These are phyloP conservation scores for Cryptomeria japonica DNA, from an alignment of 75 land plant species.

Conservation along the genomic window DNA sequence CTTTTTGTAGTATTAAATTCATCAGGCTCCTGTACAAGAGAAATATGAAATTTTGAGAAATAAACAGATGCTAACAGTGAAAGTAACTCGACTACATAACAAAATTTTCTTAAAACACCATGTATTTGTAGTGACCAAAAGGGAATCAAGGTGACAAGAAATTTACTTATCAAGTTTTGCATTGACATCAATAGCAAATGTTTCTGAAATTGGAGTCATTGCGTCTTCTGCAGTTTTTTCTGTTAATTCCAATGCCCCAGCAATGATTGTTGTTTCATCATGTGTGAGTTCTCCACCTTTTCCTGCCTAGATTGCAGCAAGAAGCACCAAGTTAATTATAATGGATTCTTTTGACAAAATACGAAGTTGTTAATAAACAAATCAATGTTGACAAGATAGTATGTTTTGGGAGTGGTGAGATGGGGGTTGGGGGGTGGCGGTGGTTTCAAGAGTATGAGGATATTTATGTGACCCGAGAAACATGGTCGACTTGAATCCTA, in stretches of 20 bases:
- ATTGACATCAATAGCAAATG: constrained; percentile 91
- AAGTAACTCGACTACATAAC: background rate
- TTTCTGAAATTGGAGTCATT: constrained; percentile 89
- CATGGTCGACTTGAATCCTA: background rate
- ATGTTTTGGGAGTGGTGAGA: too few species aligned
- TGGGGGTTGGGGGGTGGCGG: too few species aligned
- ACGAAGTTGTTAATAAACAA: background rate
- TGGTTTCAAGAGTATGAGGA: background rate
- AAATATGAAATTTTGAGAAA: background rate
- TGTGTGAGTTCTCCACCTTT: constrained; percentile 99
- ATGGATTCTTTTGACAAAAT: background rate
- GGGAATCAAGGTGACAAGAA: background rate
- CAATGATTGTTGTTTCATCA: constrained; percentile 98
- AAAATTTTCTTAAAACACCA: background rate
- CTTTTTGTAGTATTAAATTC: constrained; percentile 58
- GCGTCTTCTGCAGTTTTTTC: constrained; percentile 88
- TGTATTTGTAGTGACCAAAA: background rate
- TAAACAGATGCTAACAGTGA: background rate
- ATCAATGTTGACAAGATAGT: background rate
- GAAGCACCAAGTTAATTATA: background rate
- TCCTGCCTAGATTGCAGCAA: constrained; percentile 71
- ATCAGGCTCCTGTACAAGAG: constrained; percentile 42
- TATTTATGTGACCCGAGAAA: background rate
- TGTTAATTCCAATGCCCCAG: constrained; percentile 91
- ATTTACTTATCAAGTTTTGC: constrained; percentile 77